Percentiles rank a stretch among this genome's conserved stretches.
phyloP scores from a whole-genome alignment of 2,329 filamentous ascomycete species.

The Aspergillus brasiliensis region DNA sequence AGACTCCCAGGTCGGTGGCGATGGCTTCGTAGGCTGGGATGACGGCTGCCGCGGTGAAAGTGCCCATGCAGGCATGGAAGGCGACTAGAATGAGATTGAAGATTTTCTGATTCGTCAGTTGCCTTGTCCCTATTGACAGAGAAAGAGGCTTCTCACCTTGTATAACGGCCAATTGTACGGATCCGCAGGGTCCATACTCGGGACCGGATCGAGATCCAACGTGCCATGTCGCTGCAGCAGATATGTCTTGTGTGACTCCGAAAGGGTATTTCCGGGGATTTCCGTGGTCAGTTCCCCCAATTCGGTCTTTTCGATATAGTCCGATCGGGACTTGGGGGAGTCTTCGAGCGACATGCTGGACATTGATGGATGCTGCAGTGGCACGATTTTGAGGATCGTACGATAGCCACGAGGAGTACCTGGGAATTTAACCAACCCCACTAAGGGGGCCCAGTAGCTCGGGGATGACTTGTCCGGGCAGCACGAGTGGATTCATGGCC shows the following conservation, averaged over 20 bases:
- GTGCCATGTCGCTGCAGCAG: slow-evolving; percentile 9
- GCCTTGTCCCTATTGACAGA: background rate
- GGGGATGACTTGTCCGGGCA: too few species aligned
- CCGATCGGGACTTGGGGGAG: background rate
- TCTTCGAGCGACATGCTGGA: background rate
- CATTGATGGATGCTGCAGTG: background rate
- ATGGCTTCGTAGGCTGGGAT: slow-evolving; percentile 56
- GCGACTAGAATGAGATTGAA: slow-evolving; percentile 54
- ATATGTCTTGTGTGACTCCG: background rate
- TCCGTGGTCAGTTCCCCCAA: background rate
- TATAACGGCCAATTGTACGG: slow-evolving; percentile 12
- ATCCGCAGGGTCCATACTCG: slow-evolving; percentile 15
- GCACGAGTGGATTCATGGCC: background rate
- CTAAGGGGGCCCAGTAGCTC: background rate
- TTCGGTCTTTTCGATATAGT: slow-evolving; percentile 6
- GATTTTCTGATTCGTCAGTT: slow-evolving; percentile 21
- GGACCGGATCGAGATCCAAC: slow-evolving; percentile 11
- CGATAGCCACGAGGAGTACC: background rate
- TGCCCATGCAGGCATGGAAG: slow-evolving; percentile 59
- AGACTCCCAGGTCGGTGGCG: slow-evolving; percentile 51
- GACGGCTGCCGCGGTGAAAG: slow-evolving; percentile 56
- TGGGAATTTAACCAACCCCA: background rate
- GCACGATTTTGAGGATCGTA: background rate
- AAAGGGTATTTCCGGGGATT: background rate
- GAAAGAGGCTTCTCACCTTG: background rate